A percentile compares a stretch with the other conserved stretches of the same genome.
These are phyloP conservation scores for Pseudozyma hubeiensis DNA, from an alignment of 1,284 basidiomycete species.

Conservation along the genomic window DNA sequence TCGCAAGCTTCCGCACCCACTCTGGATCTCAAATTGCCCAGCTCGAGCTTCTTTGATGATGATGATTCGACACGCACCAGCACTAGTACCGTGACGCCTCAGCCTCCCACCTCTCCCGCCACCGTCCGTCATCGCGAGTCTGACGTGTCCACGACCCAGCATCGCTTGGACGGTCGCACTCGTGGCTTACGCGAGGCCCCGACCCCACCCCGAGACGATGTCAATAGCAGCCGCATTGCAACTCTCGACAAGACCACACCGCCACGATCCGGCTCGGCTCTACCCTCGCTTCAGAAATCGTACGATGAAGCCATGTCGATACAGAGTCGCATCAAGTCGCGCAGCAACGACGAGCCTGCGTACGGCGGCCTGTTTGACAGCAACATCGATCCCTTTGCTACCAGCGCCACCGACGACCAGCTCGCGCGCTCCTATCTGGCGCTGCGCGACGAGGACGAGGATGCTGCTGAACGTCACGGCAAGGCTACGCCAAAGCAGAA, in stretches of 20 bases:
- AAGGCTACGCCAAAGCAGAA: slow-evolving; percentile 2
- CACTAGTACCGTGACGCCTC: background rate
- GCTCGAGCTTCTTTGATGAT: slow-evolving; percentile 36
- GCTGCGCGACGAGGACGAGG: slow-evolving; percentile 37
- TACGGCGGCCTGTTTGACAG: slow-evolving; percentile 25
- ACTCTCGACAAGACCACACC: slow-evolving; percentile 6
- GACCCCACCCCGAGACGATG: background rate
- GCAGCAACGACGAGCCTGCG: slow-evolving; percentile 12
- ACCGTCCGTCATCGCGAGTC: background rate
- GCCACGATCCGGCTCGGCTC: slow-evolving; percentile 3
- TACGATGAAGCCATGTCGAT: slow-evolving; percentile 32
- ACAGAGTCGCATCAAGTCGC: slow-evolving; percentile 14
- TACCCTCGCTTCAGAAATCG: slow-evolving; percentile 19
- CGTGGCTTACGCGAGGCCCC: background rate
- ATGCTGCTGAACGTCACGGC: background rate
- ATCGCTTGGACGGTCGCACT: background rate
- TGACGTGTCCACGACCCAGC: background rate
- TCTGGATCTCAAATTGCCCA: slow-evolving; percentile 45
- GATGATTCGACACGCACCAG: slow-evolving; percentile 8
- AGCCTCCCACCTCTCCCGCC: background rate
- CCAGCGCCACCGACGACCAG: background rate
- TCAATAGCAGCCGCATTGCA: slow-evolving; percentile 12
- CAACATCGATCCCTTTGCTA: slow-evolving; percentile 2
- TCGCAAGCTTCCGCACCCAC: slow-evolving; percentile 21
- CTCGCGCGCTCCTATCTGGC: slow-evolving; percentile 27